A percentile compares a stretch with the other conserved stretches of the same genome.
These are phyloP conservation scores for Xylaria nigripes DNA, from an alignment of 495 filamentous ascomycete genomes.

Conservation along the genomic window DNA sequence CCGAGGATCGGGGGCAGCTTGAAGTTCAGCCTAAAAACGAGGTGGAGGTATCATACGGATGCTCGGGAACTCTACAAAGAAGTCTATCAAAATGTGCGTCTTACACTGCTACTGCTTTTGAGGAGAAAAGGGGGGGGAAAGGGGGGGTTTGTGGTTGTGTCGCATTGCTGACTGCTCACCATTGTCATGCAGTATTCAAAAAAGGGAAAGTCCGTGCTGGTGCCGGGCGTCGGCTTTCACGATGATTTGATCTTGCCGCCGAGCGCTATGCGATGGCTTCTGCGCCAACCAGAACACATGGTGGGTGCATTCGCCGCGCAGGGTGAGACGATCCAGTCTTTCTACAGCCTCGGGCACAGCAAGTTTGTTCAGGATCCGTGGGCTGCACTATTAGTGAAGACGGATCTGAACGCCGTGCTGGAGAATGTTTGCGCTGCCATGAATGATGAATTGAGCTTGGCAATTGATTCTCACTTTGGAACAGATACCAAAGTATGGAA, in stretches of 20 bases:
- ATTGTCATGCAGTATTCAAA: conserved; percentile 24
- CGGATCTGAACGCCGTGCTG: conserved; percentile 14
- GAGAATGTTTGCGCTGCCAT: conserved; percentile 14
- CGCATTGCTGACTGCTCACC: not conserved
- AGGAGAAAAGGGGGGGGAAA: not conserved
- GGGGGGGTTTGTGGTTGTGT: not conserved
- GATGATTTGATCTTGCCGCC: conserved; percentile 27
- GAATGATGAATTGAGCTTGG: conserved; percentile 17
- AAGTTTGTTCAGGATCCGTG: conserved; percentile 9
- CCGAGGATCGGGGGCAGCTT: conserved; percentile 16
- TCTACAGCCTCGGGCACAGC: conserved; percentile 12
- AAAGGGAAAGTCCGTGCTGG: conserved; percentile 26
- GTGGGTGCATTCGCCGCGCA: conserved; percentile 8
- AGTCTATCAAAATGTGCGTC: conserved; percentile 22
- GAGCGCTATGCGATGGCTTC: conserved; percentile 14
- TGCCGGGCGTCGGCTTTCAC: conserved; percentile 28
- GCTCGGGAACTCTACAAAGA: conserved; percentile 17
- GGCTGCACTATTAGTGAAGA: conserved; percentile 17
- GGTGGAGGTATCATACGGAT: conserved; percentile 17
- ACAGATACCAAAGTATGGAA: conserved; percentile 10
- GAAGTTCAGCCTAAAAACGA: conserved; percentile 17
- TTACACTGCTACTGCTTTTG: not conserved
- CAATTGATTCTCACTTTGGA: conserved; percentile 15
- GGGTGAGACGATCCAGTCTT: conserved; percentile 8
- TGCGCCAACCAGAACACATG: conserved; percentile 13